phyloP scores from a whole-genome alignment of 2,329 filamentous ascomycete genomes.

The Pseudopithomyces maydicus region DNA sequence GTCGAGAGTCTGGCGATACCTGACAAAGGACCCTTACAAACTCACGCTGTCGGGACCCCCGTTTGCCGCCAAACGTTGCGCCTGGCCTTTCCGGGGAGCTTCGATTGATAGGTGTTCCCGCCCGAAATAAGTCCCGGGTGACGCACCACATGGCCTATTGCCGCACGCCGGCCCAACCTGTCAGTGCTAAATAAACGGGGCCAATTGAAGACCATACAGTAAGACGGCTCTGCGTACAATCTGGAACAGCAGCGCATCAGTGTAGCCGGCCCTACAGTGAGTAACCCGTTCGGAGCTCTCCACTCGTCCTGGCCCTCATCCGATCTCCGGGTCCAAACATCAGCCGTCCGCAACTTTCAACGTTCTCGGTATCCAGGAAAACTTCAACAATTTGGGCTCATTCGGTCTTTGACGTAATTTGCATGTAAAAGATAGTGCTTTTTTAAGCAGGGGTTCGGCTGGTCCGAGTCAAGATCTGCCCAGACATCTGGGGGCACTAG shows the following conservation, averaged over 20 bases:
- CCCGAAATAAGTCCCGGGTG: background rate
- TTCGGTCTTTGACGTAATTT: background rate
- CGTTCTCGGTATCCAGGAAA: background rate
- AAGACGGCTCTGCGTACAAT: background rate
- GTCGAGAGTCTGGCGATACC: background rate
- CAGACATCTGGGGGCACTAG: constrained; percentile 1
- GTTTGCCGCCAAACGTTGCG: constrained; percentile 1
- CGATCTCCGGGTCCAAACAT: background rate
- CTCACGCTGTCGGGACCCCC: background rate
- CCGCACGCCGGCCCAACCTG: background rate
- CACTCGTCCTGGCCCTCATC: background rate
- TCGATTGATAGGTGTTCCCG: background rate
- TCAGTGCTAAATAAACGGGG: background rate
- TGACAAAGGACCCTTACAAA: background rate
- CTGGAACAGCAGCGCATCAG: background rate
- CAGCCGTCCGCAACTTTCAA: background rate
- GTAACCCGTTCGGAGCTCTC: constrained; percentile 4
- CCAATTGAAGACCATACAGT: background rate
- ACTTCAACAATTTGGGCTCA: background rate
- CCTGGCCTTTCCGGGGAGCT: background rate
- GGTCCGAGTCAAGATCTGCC: background rate
- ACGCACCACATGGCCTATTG: background rate
- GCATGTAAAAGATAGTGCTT: background rate
- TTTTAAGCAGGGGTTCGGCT: background rate
- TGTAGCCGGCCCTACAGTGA: background rate